Conservation (phyloP, 345 rosid species). For the Clarkia xantiana region DNA sequence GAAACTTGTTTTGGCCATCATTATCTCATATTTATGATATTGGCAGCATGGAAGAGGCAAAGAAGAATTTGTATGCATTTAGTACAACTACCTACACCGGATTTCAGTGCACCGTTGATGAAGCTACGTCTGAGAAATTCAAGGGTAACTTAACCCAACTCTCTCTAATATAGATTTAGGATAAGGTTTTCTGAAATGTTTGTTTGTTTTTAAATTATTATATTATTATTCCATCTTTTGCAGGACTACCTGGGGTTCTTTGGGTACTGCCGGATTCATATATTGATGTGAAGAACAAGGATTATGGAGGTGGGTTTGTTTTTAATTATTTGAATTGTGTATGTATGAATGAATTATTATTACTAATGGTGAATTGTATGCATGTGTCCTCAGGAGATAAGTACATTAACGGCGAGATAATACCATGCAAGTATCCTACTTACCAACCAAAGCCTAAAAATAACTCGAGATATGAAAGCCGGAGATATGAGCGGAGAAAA, state of each 20-base stretch:
- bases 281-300: conserved; percentile 92
- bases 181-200: background rate
- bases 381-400: conserved; percentile 49
- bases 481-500: conserved; percentile 65
- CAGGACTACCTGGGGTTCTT: conserved; percentile 94
- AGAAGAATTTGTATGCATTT: conserved; percentile 91
- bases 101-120: conserved; percentile 75
- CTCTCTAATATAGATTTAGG: background rate
- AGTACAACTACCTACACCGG: conserved; percentile 92
- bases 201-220: background rate
- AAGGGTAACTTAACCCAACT: conserved; percentile 34
- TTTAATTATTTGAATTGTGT: background rate
- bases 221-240: no score
- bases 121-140: conserved; percentile 81
- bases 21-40: background rate
- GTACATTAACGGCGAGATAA: conserved; percentile 84
- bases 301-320: conserved; percentile 67
- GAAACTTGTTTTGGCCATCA: background rate
- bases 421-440: conserved; percentile 83
- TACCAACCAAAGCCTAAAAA: conserved; percentile 77
- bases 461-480: conserved; percentile 41
- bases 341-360: no score
- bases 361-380: no score
- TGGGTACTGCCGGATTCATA: conserved; percentile 97
- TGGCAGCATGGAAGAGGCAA: conserved; percentile 92